These are phyloP conservation scores for Gastrodia elata DNA, from an alignment of 106 monocot species.

Conservation along the genomic window DNA sequence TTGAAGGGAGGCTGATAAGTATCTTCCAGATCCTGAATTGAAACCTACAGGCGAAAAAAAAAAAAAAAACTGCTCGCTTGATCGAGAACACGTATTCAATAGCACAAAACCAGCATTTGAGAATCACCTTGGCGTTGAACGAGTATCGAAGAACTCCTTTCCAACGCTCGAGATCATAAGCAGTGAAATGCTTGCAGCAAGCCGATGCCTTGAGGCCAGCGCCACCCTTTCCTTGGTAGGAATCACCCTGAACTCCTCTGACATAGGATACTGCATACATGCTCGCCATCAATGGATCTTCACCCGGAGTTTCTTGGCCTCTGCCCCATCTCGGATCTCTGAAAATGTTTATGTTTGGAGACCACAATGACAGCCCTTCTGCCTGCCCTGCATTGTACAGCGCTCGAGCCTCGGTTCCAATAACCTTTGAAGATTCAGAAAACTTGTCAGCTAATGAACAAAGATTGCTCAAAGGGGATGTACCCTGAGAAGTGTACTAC, in stretches of 20 bases:
- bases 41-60: constrained; percentile 35
- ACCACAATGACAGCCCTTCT: constrained; percentile 74
- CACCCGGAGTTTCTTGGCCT: constrained; percentile 92
- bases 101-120: neutral
- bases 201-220: constrained; percentile 51
- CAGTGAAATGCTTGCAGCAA: constrained; percentile 91
- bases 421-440: constrained; percentile 28
- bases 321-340: constrained; percentile 93
- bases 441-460: neutral
- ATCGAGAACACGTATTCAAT: neutral
- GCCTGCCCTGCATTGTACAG: constrained; percentile 78
- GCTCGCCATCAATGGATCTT: constrained; percentile 53
- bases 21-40: constrained; percentile 69
- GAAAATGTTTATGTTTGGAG: constrained; percentile 85
- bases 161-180: constrained; percentile 78
- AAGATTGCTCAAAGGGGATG: too few species aligned
- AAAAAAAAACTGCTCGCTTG: neutral
- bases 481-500: too few species aligned
- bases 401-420: constrained; percentile 67
- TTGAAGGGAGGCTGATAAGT: constrained; percentile 89
- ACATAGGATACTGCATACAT: constrained; percentile 68
- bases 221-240: constrained; percentile 19
- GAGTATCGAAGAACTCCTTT: constrained; percentile 34
- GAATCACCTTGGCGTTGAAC: constrained; percentile 49
- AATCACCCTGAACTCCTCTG: constrained; percentile 73